phyloP scores from a whole-genome alignment of 2,329 filamentous ascomycete genomes.

The Nothomitra cinnamomea region DNA sequence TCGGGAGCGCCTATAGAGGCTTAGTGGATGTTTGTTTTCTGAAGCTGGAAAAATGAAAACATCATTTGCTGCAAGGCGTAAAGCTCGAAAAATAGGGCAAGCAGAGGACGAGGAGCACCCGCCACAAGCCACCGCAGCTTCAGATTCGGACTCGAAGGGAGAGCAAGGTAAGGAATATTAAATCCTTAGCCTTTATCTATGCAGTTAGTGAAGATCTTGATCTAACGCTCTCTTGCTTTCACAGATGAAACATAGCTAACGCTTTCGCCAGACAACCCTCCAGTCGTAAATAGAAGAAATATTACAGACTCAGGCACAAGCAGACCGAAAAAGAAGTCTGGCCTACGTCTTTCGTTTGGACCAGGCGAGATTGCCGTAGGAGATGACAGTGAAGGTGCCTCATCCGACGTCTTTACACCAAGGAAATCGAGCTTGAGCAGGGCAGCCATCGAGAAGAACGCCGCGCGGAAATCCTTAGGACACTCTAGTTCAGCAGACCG shows the following conservation, averaged over 20 bases:
- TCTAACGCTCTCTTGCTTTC: conserved; percentile 1
- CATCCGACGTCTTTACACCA: conserved; percentile 38
- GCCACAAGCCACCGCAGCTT: background rate
- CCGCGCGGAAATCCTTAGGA: conserved; percentile 36
- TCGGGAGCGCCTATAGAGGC: too few relatives aligned
- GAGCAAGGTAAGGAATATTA: conserved; percentile 1
- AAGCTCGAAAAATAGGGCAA: conserved; percentile 60
- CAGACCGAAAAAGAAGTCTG: conserved; percentile 54
- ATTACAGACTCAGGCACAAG: conserved; percentile 11
- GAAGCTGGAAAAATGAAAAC: conserved; percentile 33
- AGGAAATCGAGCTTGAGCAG: conserved; percentile 47
- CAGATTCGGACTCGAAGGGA: background rate
- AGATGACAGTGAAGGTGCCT: conserved; percentile 33
- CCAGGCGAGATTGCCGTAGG: conserved; percentile 37
- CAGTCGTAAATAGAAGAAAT: conserved; percentile 35
- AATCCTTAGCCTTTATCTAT: background rate
- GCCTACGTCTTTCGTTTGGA: conserved; percentile 63
- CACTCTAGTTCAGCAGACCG: conserved; percentile 30
- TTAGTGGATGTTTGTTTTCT: too few relatives aligned
- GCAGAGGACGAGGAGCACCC: conserved; percentile 44
- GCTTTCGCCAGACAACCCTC: conserved; percentile 9
- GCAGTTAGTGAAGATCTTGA: background rate
- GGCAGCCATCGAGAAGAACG: conserved; percentile 49
- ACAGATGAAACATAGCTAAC: conserved; percentile 2
- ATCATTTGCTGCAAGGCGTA: conserved; percentile 38